These are phyloP conservation scores for Candida ovalis DNA, from an alignment of 805 yeast genomes.

Conservation along the genomic window DNA sequence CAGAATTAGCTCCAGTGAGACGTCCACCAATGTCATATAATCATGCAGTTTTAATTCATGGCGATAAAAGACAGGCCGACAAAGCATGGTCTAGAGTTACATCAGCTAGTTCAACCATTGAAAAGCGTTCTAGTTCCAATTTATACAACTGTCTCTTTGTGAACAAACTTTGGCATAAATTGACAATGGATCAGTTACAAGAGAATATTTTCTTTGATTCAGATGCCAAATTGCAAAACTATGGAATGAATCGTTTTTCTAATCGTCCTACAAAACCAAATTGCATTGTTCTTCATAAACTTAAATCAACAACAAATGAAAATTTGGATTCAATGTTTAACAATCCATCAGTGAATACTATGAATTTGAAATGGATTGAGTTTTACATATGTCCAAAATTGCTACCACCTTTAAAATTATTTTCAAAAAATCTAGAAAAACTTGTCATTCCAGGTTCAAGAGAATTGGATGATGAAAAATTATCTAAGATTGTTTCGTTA, in stretches of 20 bases:
- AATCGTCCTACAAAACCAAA: constrained; percentile 18
- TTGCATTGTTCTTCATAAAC: constrained; percentile 64
- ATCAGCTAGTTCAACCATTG: constrained; percentile 10
- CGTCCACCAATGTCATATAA: constrained; percentile 65
- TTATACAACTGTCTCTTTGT: constrained; percentile 65
- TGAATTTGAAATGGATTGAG: constrained; percentile 63
- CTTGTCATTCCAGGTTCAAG: constrained; percentile 71
- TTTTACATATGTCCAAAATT: constrained; percentile 78
- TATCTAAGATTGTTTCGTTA: constrained; percentile 46
- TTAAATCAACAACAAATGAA: constrained; percentile 47
- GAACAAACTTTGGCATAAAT: constrained; percentile 58
- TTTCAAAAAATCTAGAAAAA: constrained; percentile 38
- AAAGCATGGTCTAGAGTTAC: constrained; percentile 29
- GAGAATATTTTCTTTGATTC: constrained; percentile 52
- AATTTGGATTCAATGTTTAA: constrained; percentile 48
- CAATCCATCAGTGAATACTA: constrained; percentile 34
- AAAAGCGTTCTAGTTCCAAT: constrained; percentile 18
- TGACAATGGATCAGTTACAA: constrained; percentile 52
- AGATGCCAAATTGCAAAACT: constrained; percentile 34
- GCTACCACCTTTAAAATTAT: constrained; percentile 49
- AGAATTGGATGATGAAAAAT: constrained; percentile 54
- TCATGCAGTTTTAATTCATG: constrained; percentile 65
- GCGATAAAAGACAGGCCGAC: constrained; percentile 35
- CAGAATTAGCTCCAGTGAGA: constrained; percentile 55
- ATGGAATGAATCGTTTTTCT: constrained; percentile 3